Evolutionary conservation across 2,329 filamentous ascomycete species (phyloP).

Genomic region (Alternaria tenuissima): DNA sequence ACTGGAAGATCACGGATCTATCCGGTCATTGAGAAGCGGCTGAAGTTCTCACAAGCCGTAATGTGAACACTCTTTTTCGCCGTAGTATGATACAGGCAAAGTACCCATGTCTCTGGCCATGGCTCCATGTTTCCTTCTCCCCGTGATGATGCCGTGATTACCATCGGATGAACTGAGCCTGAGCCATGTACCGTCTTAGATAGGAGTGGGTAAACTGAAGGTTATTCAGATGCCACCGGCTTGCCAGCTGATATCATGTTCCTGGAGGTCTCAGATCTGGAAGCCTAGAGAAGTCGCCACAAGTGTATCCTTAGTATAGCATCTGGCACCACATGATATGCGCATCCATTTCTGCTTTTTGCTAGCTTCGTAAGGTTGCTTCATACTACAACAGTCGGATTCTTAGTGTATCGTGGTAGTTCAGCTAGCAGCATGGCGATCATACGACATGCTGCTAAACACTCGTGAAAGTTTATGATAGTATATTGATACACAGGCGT

Average conservation of each 20-base stretch:
- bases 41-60: neutral
- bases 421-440: too few species aligned
- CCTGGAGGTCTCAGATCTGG: neutral
- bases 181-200: neutral
- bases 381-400: too few species aligned
- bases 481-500: too few species aligned
- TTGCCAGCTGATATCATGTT: neutral
- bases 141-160: neutral
- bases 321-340: neutral
- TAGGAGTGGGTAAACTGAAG: neutral
- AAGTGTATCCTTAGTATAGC: neutral
- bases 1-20: too few species aligned
- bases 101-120: neutral
- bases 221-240: neutral
- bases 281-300: neutral
- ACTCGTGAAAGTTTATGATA: too few species aligned
- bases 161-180: neutral
- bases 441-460: too few species aligned
- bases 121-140: neutral
- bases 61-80: neutral
- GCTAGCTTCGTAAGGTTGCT: too few species aligned
- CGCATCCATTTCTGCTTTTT: too few species aligned
- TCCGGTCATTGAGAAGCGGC: too few species aligned
- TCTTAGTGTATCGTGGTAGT: too few species aligned
- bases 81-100: neutral